These are phyloP conservation scores for Aspergillus sp. DNA, from an alignment of 2,329 filamentous ascomycete species.

Conservation along the genomic window DNA sequence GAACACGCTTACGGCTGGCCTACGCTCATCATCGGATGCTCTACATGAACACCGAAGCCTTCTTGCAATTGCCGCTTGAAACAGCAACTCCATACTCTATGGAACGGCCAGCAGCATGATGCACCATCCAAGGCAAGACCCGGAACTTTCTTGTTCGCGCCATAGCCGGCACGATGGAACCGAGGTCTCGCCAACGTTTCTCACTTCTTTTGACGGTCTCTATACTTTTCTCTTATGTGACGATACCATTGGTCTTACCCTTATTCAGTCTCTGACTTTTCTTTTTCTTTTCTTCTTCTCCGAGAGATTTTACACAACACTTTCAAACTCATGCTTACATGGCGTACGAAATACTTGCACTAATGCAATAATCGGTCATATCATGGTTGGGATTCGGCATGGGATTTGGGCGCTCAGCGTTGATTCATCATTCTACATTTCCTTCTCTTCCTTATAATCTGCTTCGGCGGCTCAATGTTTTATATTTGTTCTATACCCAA, in stretches of 20 bases:
- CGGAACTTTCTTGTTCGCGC: conserved; percentile 1
- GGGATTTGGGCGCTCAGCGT: conserved; percentile 23
- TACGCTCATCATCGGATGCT: conserved; percentile 19
- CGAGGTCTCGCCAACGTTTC: conserved; percentile 3
- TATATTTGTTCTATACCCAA: conserved; percentile 1
- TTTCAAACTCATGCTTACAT: conserved; percentile 9
- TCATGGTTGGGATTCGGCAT: conserved; percentile 19
- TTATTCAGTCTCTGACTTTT: conserved; percentile 7
- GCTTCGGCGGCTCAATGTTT: conserved; percentile 11
- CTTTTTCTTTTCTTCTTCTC: not conserved
- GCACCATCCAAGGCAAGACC: conserved; percentile 7
- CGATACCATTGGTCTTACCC: conserved; percentile 7
- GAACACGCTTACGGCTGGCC: conserved; percentile 17
- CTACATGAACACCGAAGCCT: conserved; percentile 8
- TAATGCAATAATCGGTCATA: conserved; percentile 22
- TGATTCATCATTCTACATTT: conserved; percentile 16
- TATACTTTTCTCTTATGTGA: conserved; percentile 14
- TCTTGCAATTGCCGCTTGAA: conserved; percentile 4
- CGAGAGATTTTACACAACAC: not conserved
- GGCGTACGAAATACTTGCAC: conserved; percentile 14
- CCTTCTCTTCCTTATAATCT: conserved; percentile 19
- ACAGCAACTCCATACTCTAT: conserved; percentile 7
- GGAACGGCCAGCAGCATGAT: conserved; percentile 7
- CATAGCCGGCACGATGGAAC: conserved; percentile 1
- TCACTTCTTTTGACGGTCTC: conserved; percentile 10